These are phyloP conservation scores for Vitis hybrid DNA, from an alignment of 177 flowering plant genomes.

Conservation along the genomic window DNA sequence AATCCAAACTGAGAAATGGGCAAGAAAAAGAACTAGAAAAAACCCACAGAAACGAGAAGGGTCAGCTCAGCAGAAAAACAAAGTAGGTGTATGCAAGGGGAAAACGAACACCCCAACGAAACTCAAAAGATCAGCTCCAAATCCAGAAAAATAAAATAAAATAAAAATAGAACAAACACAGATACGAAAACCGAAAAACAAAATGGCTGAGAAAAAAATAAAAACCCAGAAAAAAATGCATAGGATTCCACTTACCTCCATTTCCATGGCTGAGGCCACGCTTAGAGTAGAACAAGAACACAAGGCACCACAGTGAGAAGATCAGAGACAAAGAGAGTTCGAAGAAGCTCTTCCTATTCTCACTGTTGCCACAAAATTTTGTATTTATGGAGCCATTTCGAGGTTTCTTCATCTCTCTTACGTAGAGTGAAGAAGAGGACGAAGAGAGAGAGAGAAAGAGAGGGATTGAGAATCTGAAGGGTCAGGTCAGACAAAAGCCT, in stretches of 20 bases:
- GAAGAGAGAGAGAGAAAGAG: slow-evolving; percentile 1
- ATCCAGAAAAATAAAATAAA: too few relatives aligned
- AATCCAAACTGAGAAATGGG: background rate
- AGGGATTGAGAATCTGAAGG: too few relatives aligned
- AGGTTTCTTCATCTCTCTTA: slow-evolving; percentile 48
- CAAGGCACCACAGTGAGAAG: slow-evolving; percentile 52
- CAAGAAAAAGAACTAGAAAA: background rate
- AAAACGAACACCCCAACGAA: too few relatives aligned
- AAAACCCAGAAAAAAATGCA: background rate
- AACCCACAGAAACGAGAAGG: too few relatives aligned
- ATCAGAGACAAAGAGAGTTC: slow-evolving; percentile 52
- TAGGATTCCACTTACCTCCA: slow-evolving; percentile 32
- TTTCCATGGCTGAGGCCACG: slow-evolving; percentile 47
- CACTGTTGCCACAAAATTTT: slow-evolving; percentile 8
- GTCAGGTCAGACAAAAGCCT: too few relatives aligned
- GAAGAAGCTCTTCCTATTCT: slow-evolving; percentile 23
- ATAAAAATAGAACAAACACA: background rate
- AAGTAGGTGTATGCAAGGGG: background rate
- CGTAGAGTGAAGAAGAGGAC: background rate
- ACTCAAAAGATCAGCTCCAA: too few relatives aligned
- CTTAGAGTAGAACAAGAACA: slow-evolving; percentile 50
- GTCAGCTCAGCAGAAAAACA: background rate
- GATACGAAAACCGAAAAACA: background rate
- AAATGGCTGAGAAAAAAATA: background rate
- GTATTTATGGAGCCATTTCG: slow-evolving; percentile 15